Base-by-base conservation (phyloP, 345 rosid species). In the Physaria fendleri region DNA sequence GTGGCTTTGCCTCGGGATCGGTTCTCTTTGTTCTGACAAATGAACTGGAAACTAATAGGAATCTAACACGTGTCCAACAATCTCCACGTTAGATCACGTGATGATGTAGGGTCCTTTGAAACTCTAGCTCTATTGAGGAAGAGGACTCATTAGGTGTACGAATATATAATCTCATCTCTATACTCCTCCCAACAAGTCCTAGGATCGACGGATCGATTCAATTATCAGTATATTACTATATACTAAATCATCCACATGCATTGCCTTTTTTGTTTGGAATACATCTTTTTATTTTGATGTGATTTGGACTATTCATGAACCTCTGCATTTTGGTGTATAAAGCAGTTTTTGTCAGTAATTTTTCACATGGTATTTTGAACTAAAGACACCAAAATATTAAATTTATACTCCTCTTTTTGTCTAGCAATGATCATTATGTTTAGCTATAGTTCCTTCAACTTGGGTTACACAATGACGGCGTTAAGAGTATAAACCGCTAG, bases 1-100 rank as follows among this genome's bases (percentile, higher is more conserved):
- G 94, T 83, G 87, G 76, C 22, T n/a, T 32, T 56, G 78, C 62
- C 48, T 78, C 0, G 81, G 77, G 71, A 75, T 81, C 55, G 64
- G 59, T 62, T 62, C 69, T 62, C 44, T 62, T 5, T 7, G 3
- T 38, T 12, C 69, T 62, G 69, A 70, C 74, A 62, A 15, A 25
- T 55, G 59, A 69, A 52, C 20, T 9, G 1, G 3, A 24, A 24
- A 63, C 74, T 46, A 70, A 70, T 62, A 16, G 2, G 15, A 1
- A 62, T 5, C 0, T 1, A 13, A 30, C 69, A 70, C 69, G 59
- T 62, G 74, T 41, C 64, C 18, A 45, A 48, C 53, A 56, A 32
- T 47, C 64, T 62, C 74, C 74, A 62, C 74, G 74, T 70, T 70
- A 70, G 64, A 56, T 70, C 74, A 70, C 56, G 74, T 70, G 74